Evolutionary conservation across 495 filamentous ascomycete species (phyloP).

Genomic region (Penicillium crystallinum): DNA sequence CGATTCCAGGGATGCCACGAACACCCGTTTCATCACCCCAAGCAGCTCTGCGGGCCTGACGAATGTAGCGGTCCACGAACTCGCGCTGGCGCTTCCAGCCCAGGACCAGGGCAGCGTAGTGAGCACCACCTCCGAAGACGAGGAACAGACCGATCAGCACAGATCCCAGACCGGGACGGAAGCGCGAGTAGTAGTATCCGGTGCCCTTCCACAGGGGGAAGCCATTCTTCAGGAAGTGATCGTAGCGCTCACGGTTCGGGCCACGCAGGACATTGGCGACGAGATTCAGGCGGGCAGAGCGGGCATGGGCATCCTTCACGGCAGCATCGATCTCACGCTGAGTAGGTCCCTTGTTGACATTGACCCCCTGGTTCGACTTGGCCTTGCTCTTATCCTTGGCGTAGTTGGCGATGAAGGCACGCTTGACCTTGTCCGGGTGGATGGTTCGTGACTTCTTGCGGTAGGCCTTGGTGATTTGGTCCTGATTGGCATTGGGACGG

Average conservation of each 20-base stretch:
- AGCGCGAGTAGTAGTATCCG: constrained; percentile 94
- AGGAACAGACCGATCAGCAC: constrained; percentile 82
- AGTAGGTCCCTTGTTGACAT: constrained; percentile 66
- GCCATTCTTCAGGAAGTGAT: constrained; percentile 89
- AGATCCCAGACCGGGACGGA: constrained; percentile 80
- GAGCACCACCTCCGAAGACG: constrained; percentile 73
- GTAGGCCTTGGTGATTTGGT: constrained; percentile 91
- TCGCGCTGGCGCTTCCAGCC: constrained; percentile 83
- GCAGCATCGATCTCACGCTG: constrained; percentile 65
- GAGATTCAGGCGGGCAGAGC: constrained; percentile 75
- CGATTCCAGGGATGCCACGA: constrained; percentile 61
- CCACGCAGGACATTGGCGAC: constrained; percentile 83
- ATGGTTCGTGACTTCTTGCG: constrained; percentile 74
- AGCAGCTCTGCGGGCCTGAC: constrained; percentile 77
- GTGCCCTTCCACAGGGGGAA: constrained; percentile 97
- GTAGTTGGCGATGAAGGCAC: constrained; percentile 68
- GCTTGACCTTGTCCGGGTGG: constrained; percentile 94
- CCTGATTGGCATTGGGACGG: constrained; percentile 64
- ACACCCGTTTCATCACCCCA: constrained; percentile 78
- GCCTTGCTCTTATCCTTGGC: constrained; percentile 55
- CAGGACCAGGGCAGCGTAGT: constrained; percentile 79
- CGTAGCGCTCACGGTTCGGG: constrained; percentile 75
- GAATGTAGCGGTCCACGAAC: constrained; percentile 87
- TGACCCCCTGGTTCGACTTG: constrained; percentile 53
- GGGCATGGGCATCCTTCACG: constrained; percentile 71